Evolutionary conservation across 1,284 basidiomycete species (phyloP), one percentile per base, ranked within the genome.

Genomic region (Sporisorium exsertum): DNA sequence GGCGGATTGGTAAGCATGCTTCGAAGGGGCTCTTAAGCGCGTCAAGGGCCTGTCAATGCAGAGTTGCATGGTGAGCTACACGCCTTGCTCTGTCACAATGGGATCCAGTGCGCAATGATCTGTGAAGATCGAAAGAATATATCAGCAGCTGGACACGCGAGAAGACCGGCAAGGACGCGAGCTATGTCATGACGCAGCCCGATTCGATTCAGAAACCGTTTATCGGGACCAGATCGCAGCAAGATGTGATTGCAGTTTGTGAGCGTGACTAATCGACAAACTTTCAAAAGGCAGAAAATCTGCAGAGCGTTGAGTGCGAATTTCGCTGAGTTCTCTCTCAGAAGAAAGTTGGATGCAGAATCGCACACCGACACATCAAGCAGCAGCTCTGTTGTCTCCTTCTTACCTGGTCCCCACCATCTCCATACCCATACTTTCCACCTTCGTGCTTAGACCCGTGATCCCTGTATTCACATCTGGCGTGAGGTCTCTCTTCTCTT

Each of bases 381-480:
- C n/a, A 29, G 16, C n/a, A 29, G 51, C 43, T 56, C 16, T 24
- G 16, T 33, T n/a, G 5, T 52, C 18, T 27, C 4, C 2, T 1
- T 20, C 27, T 20, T 50, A 4, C 27, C 50, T 57, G 20, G 13
- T 50, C 33, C 46, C 47, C 47, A 60, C 57, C 60, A 53, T 45
- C 64, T 58, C 42, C 68, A 61, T 49, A 26, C 12, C 27, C 51
- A 50, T 33, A 22, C 51, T 22, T 29, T 43, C n/a, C 53, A 27
- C 47, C 33, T 49, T 37, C 35, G 20, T 57, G 45, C 61, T 54
- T 42, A 69, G 74, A 72, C 74, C 70, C 63, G 75, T 77, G 70
- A 72, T 77, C 70, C 75, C 70, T 69, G 51, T 63, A 58, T 60
- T 67, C 64, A 59, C 72, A 65, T 51, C 58, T 66, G 66, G 66